Base-by-base conservation (phyloP, 768 basidiomycete genomes). In the Pilatotrama ljubarskyi region DNA sequence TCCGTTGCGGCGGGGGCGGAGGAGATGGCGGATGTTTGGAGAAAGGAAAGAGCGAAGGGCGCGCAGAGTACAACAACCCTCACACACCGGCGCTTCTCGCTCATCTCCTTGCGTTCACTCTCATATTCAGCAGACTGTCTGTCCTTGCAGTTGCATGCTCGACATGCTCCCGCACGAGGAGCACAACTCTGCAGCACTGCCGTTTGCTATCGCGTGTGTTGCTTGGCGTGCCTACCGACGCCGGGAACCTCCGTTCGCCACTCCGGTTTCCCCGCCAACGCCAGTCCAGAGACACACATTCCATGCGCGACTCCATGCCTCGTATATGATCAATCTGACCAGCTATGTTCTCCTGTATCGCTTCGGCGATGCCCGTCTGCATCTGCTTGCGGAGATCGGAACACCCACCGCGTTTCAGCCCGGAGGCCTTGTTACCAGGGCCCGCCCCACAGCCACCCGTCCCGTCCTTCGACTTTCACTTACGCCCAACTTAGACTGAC, bases 371-470 rank as follows among this genome's bases (percentile, higher is more conserved):
- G 47, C 20, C 5, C 47, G 49, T 57, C 55, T 40, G 38, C 55
- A 57, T 57, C 55, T 18, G 26, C 35, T 49, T 48, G 55, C 55
- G 55, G 37, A 50, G 55, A 49, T 57, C 55, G 55, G 44, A 56
- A 48, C 55, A 40, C 10, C 13, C 53, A 9, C 36, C 17, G 44
- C 55, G 44, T 56, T 48, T 25, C 44, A 25, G 37, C 47, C 24
- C 47, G 13, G 11, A 15, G 37, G 24, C 47, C 46, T 41, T 49
- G 55, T 57, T 42, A 10, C 55, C 47, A 57, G 55, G 55, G 46
- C 11, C 42, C 6, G 9, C 15, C 18, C 42, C 46, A 49, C 40
- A 10, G n/a, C 38, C 44, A 41, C 38, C 29, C 29, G 4, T 32
- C 10, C 29, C 29, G 29, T 10, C 29, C 29, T 32, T 5, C 29